Evolutionary conservation across 441 rosid species (phyloP), one percentile per base, ranked within the genome.

Genomic region (Oxalis stricta): DNA sequence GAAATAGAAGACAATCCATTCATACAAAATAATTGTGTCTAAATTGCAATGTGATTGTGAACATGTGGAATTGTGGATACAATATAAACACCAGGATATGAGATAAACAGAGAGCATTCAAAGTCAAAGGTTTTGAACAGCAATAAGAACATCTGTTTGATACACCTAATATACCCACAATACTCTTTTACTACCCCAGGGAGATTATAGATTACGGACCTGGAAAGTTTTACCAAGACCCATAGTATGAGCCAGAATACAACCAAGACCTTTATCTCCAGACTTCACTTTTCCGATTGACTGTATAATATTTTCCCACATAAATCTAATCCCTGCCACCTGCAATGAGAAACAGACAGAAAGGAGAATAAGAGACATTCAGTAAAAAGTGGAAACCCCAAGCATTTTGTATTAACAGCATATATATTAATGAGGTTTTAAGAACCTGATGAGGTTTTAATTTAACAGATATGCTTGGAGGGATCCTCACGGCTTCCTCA

Each of bases 191-290:
- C n/a, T n/a, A n/a, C n/a, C n/a, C n/a, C n/a, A n/a, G n/a, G n/a
- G n/a, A n/a, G n/a, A n/a, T n/a, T n/a, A n/a, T n/a, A n/a, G n/a
- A n/a, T n/a, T n/a, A n/a, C n/a, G n/a, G n/a, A 93, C 99, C 95
- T 93, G 99, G 60, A 93, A 74, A 49, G 99, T 93, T 85, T 93
- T 93, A 38, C 99, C 99, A 32, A 93, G 94, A 53, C 99, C 99
- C 99, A 93, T 93, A 48, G 94, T 93, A 62, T 93, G 97, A 43
- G 99, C 99, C 63, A 93, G 66, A 70, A 93, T 93, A 75, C 99
- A 93, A 39, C 99, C 99, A 44, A 93, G 95, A 56, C 99, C 99
- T 61, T 69, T 88, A 63, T 88, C 99, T 46, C 99, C 97, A 44
- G 92, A 80, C 70, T 67, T 93, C 50, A 77, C 84, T 63, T 71